These are phyloP conservation scores for Lepidium campestre DNA, from an alignment of 441 rosid genomes.

Conservation along the genomic window DNA sequence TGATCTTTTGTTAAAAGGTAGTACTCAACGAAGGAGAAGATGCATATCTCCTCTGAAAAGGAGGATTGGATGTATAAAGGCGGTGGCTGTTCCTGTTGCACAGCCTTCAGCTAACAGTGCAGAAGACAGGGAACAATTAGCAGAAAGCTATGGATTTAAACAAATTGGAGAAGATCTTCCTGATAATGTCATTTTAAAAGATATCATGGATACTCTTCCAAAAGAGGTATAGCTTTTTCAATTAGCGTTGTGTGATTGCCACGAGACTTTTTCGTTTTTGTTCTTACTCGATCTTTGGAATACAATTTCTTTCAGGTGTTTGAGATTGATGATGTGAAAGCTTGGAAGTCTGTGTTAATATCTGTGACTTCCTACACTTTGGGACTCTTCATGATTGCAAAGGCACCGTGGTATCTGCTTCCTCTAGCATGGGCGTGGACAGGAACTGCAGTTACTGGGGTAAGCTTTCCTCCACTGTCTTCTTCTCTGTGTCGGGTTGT, in stretches of 20 bases:
- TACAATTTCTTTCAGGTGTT: slow-evolving; percentile 45
- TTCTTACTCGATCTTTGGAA: background rate
- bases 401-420: slow-evolving; percentile 86
- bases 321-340: slow-evolving; percentile 81
- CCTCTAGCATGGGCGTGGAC: slow-evolving; percentile 98
- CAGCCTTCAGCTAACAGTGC: slow-evolving; percentile 48
- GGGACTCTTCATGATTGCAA: slow-evolving; percentile 81
- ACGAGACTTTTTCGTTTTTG: background rate
- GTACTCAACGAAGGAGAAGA: slow-evolving; percentile 21
- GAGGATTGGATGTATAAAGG: slow-evolving; percentile 36
- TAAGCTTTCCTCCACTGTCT: slow-evolving; percentile 12
- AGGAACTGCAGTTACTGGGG: slow-evolving; percentile 92
- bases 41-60: slow-evolving; percentile 30
- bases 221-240: slow-evolving; percentile 39
- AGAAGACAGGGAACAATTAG: slow-evolving; percentile 57
- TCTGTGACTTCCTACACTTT: slow-evolving; percentile 72
- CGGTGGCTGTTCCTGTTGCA: slow-evolving; percentile 64
- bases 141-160: slow-evolving; percentile 72
- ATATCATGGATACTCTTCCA: slow-evolving; percentile 73
- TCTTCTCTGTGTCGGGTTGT: background rate
- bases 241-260: background rate
- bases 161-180: slow-evolving; percentile 90
- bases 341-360: slow-evolving; percentile 76
- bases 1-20: slow-evolving; percentile 35
- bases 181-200: slow-evolving; percentile 62